These are phyloP conservation scores for Metschnikowia rubicola DNA, from an alignment of 805 yeast genomes.

Conservation along the genomic window DNA sequence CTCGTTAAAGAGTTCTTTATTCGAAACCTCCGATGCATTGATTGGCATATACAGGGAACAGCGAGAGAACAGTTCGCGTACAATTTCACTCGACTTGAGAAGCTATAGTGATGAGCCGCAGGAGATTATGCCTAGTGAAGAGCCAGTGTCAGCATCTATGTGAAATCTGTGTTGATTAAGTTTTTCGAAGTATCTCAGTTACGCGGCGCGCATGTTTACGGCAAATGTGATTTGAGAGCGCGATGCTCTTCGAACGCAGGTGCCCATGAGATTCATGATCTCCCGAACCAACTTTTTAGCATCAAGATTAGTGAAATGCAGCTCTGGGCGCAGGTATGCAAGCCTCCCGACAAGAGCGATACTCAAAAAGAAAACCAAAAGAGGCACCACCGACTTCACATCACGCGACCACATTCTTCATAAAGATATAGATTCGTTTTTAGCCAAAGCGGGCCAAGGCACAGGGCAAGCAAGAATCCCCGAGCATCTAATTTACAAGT, in stretches of 20 bases:
- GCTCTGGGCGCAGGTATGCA: background rate
- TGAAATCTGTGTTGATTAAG: background rate
- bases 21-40: conserved; percentile 83
- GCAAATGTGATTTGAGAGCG: background rate
- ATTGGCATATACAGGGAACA: conserved; percentile 92
- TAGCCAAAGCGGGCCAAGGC: conserved; percentile 10
- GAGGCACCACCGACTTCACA: conserved; percentile 30
- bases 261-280: background rate
- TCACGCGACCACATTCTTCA: conserved; percentile 23
- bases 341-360: background rate
- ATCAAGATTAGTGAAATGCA: too few species aligned
- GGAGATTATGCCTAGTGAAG: conserved; percentile 3
- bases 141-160: background rate
- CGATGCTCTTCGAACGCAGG: background rate
- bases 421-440: conserved; percentile 25
- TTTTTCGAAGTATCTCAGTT: too few species aligned
- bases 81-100: conserved; percentile 69
- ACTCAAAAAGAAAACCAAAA: conserved; percentile 21
- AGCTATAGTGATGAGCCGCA: conserved; percentile 36
- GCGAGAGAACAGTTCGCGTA: conserved; percentile 63
- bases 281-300: background rate
- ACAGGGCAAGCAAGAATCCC: conserved; percentile 20
- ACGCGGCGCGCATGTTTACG: too few species aligned
- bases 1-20: conserved; percentile 80
- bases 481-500: conserved; percentile 22